Evolutionary conservation across 1,284 basidiomycete genomes (phyloP), one percentile per base, ranked within the genome.

Genomic region (Trichosporon ovoides): DNA sequence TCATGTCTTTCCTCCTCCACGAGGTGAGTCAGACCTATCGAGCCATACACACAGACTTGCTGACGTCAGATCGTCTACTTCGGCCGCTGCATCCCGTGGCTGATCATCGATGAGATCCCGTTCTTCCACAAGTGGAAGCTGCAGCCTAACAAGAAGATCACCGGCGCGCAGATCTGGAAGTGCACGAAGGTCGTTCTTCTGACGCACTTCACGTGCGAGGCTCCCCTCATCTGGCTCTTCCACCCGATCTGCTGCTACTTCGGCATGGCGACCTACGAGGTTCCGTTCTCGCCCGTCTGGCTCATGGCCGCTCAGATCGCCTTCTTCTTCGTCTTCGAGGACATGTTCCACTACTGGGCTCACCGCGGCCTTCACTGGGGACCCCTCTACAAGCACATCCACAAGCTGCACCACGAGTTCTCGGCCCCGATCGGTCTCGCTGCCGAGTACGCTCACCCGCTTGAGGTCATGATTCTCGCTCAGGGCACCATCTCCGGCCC

Each of bases 341-440:
- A 97, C 77, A 85, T 87, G 67, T 96, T 90, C 83, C 93, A 96
- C 54, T 71, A 68, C 63, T 76, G 74, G 67, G 92, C 91, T 12
- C 94, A 98, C 80, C 87, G 91, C 69, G 87, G 86, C 11, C 84
- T 96, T 19, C 95, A 98, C 81, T 90, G 85, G 72, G 90, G 91
- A 55, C 81, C 85, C 4, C 82, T 98, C 58, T 98, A 98, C 85
- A 96, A 93, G 80, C 83, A 96, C 79, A 93, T 98, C 66, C 95
- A 98, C 85, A 98, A 98, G 81, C 82, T 92, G 49, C 91, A 98
- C 79, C 95, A 98, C 85, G 93, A 96, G 74, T 97, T 94, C 79
- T 89, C 89, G 20, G 94, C 95, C 19, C 95, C 95, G 0, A 97
- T 98, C 73, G 95, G 95, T 69, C 85, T 98, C 34, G 75, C 95